Evolutionary conservation across 495 filamentous ascomycete species (phyloP), one percentile per base, ranked within the genome.

Genomic region (Gamarada debralockiae): DNA sequence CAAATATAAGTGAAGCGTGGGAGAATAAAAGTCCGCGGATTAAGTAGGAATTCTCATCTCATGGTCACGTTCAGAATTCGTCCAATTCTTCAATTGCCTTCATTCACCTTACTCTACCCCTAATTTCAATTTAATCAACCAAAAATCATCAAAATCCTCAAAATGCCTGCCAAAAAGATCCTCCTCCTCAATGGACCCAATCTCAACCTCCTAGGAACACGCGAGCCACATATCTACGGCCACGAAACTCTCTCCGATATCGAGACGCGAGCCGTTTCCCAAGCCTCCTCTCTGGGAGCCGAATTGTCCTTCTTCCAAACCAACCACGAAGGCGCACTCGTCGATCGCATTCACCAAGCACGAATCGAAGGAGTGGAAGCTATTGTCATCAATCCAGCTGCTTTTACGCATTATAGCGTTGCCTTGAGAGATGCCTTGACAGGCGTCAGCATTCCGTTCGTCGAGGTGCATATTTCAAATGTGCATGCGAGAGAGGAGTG

Each of bases 161-260:
- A 29, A 39, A 63, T 53, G 22, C 70, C 69, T 65, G 57, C 71
- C 0, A 75, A 76, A 63, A 77, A 72, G 42, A 80, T 89, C 67
- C 84, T 89, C 70, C 79, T 88, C 50, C 79, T 89, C 72, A 88
- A 88, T 68, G 85, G 85, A 27, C 84, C 84, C n/a, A 89, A 90
- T 69, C 82, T 90, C 63, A 90, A 87, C 72, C 84, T 90, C 58
- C 78, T 89, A 46, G 85, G 84, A 27, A 84, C 80, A 42, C 76
- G 86, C 18, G 85, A 90, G 64, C 86, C 84, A 12, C 70, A 81
- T 55, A 77, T 89, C 62, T 86, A 87, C 71, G 85, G 85, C 61
- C 68, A 65, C 55, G 80, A 78, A 3, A 87, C 84, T 1, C 79
- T 89, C 34, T 9, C 68, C 31, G 76, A 85, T 54, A 70, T 88